Base-by-base conservation (phyloP, 768 basidiomycete species). In the Sarcodon aspratus region DNA sequence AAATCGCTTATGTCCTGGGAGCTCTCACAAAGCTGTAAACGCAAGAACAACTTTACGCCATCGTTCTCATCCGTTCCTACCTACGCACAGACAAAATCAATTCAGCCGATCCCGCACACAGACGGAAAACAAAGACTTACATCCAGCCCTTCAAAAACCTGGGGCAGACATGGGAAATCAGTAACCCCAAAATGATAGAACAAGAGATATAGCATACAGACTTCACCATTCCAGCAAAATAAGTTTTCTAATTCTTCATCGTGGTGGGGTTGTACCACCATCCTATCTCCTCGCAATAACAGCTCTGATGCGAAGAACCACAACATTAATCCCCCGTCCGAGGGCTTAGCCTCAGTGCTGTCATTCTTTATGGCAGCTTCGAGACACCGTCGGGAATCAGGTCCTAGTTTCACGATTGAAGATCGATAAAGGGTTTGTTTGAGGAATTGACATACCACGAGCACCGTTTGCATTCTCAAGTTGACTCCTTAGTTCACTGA, bases 141-240 rank as follows among this genome's bases (percentile, higher is more conserved):
- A 62, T 83, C 68, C n/a, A 89, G 57, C 6, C 90, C 90, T 54
- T 86, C 81, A 54, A 94, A 93, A 27, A 92, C 71, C 77, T 79
- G 38, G 36, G 35, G 10, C 44, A 15, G 38, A 33, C 1, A 44
- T 33, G 13, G 47, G 43, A 12, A 33, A 45, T 13, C 42, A 13
- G 33, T 7, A 9, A 11, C 42, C 9, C 31, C 6, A 13, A 12
- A 47, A 15, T 36, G n/a, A 15, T 36, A 27, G 18, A 40, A 1
- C 3, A 27, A 32, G n/a, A 47, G 15, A 35, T 33, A 17, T 9
- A 43, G 27, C 18, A 35, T 12, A 64, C 64, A 43, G 43, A 82
- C 87, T 69, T 93, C 86, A 52, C 91, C 90, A 58, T 90, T 91
- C 85, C 85, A 93, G 58, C 87, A 90, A 27, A 93, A 63, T 3